Conservation (phyloP, 108 stramenopile species). For the Nannochloropsis gaditana region DNA sequence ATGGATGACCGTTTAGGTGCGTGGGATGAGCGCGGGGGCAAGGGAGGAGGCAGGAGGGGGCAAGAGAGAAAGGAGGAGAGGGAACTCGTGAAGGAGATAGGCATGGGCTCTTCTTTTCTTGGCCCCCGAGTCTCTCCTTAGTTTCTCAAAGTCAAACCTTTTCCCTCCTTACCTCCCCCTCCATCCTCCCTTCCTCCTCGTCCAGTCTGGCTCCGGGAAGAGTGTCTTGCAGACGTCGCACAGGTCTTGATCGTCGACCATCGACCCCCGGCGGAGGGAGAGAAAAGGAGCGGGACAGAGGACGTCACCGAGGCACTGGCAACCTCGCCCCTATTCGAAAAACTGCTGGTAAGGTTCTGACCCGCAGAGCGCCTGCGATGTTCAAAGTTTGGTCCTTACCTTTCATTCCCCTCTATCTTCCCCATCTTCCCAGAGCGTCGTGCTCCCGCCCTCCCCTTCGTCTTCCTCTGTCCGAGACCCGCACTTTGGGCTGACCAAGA, state of each 20-base stretch:
- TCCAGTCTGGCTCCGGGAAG: neutral
- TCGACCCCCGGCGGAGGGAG: neutral
- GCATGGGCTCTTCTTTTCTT: too few relatives aligned
- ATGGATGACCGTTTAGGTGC: neutral
- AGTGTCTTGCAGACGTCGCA: neutral
- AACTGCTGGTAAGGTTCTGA: neutral
- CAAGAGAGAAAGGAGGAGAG: neutral
- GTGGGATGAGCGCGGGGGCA: neutral
- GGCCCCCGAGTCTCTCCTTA: too few relatives aligned
- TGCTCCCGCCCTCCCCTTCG: neutral
- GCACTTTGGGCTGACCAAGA: neutral
- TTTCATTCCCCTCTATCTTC: neutral
- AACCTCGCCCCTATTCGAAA: neutral
- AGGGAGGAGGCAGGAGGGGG: neutral
- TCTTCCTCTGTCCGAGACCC: neutral
- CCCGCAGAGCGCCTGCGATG: neutral
- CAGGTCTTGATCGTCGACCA: neutral
- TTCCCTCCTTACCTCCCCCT: neutral
- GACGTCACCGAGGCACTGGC: neutral
- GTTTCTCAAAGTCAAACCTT: too few relatives aligned
- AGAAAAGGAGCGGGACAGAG: neutral
- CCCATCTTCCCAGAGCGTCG: neutral
- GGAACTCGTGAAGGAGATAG: neutral
- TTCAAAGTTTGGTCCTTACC: neutral
- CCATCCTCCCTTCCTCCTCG: neutral